Evolutionary conservation across 139 green algal genomes (phyloP).

Genomic region (Coccomyxa sp.): DNA sequence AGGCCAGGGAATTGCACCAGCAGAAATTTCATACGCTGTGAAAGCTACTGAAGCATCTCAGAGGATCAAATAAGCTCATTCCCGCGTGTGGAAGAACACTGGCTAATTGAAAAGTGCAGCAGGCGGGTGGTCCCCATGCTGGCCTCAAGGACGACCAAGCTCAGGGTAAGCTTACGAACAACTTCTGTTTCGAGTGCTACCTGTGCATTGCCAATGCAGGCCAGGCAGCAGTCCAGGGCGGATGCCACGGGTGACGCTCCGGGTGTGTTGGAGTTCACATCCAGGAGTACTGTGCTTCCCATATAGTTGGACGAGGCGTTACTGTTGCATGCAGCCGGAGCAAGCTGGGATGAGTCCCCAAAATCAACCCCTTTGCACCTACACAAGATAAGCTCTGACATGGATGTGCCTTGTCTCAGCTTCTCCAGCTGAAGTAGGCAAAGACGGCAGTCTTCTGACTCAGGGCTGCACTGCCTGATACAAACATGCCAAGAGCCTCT

Average conservation of each 20-base stretch:
- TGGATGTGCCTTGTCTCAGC: too few relatives aligned
- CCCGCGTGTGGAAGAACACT: not conserved
- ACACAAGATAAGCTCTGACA: too few relatives aligned
- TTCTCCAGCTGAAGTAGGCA: too few relatives aligned
- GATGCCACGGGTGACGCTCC: not conserved
- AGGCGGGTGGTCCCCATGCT: not conserved
- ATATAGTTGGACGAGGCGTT: not conserved
- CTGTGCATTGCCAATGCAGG: not conserved
- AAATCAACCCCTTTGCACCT: not conserved
- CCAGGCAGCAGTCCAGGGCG: not conserved
- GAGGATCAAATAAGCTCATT: too few relatives aligned
- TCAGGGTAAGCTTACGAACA: not conserved
- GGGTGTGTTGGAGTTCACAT: not conserved
- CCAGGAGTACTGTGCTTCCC: not conserved
- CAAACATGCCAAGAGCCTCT: too few relatives aligned
- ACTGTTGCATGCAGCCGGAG: not conserved
- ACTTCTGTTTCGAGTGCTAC: not conserved
- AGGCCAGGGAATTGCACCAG: not conserved
- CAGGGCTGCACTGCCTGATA: too few relatives aligned
- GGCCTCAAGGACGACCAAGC: too few relatives aligned
- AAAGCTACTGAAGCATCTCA: too few relatives aligned
- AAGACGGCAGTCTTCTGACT: too few relatives aligned
- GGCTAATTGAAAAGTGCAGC: not conserved
- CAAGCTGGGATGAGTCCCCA: not conserved
- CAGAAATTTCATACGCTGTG: not conserved